Evolutionary conservation across 306 rosid genomes (phyloP).

Genomic region (Luffa acutangula): DNA sequence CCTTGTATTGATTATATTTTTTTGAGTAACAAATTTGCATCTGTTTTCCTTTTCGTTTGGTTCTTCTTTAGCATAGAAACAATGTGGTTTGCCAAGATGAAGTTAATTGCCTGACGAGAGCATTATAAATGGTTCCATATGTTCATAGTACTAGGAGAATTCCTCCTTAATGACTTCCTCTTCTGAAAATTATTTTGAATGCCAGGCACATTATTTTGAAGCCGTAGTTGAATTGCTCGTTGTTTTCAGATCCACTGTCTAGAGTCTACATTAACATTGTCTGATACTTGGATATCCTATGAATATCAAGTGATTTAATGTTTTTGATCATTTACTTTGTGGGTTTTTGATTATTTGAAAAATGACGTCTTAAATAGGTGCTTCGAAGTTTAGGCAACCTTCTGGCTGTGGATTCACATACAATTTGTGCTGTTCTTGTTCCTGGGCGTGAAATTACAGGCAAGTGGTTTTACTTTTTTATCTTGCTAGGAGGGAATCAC

Average conservation of each 20-base stretch:
- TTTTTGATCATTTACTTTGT: neutral
- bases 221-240: neutral
- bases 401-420: slow-evolving; percentile 69
- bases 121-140: neutral
- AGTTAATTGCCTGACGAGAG: neutral
- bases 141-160: neutral
- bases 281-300: neutral
- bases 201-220: neutral
- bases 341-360: slow-evolving; percentile 17
- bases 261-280: neutral
- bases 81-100: neutral
- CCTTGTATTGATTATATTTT: neutral
- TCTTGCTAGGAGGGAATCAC: slow-evolving; percentile 5
- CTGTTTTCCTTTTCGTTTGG: neutral
- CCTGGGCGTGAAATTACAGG: slow-evolving; percentile 83
- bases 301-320: neutral
- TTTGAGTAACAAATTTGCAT: neutral
- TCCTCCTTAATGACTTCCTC: neutral
- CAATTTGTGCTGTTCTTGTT: slow-evolving; percentile 37
- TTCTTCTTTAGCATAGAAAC: neutral
- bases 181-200: neutral
- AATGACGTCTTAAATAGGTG: slow-evolving; percentile 40
- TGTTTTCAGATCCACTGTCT: neutral
- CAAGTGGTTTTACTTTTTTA: slow-evolving; percentile 22
- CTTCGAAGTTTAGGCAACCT: slow-evolving; percentile 91